Base-by-base conservation (phyloP, 345 rosid species). In the Acer yangbiense region DNA sequence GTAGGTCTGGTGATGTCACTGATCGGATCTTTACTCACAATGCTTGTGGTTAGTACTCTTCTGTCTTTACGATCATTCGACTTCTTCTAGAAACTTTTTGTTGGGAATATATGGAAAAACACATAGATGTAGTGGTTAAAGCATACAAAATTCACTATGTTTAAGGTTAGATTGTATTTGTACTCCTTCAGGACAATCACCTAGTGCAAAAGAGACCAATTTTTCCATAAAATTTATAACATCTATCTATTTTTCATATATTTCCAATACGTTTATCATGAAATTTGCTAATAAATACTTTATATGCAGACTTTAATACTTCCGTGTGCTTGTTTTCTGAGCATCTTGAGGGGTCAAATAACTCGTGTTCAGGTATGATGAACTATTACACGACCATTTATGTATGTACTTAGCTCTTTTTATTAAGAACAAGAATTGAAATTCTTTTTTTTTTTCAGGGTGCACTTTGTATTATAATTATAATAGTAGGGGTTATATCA, bases 301-400 rank as follows among this genome's bases (percentile, higher is more conserved):
- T 64, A 1, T 1, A 43, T 65, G 84, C 88, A 95, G 99, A 90
- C 97, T n/a, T 77, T 95, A 86, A 92, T 95, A 81, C 93, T 95
- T 85, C 99, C 99, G 0, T 90, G 94, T 5, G 94, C 87, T 79
- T 95, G 99, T 85, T 95, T 84, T 84, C 83, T 95, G 88, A 92
- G 97, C 85, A 95, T 95, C 75, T 14, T 86, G 82, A 80, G 88
- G 86, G 84, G 81, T 25, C 92, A 87, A 84, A 87, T 82, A 64
- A 88, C 89, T 1, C 78, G 65, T 46, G 21, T 85, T 68, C 93
- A 95, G 96, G 99, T 91, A 84, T 23, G 76, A 8, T 39, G 9
- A 43, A 43, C 2, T 39, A 11, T 46, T 8, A 4, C n/a, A 64
- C 20, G 1, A 6, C 2, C 29, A 73, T 43, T 21, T 44, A 2